A percentile compares a stretch with the other conserved stretches of the same genome.
Evolutionary conservation across 139 green algal species (phyloP).

Genomic region (Trebouxia sp.): DNA sequence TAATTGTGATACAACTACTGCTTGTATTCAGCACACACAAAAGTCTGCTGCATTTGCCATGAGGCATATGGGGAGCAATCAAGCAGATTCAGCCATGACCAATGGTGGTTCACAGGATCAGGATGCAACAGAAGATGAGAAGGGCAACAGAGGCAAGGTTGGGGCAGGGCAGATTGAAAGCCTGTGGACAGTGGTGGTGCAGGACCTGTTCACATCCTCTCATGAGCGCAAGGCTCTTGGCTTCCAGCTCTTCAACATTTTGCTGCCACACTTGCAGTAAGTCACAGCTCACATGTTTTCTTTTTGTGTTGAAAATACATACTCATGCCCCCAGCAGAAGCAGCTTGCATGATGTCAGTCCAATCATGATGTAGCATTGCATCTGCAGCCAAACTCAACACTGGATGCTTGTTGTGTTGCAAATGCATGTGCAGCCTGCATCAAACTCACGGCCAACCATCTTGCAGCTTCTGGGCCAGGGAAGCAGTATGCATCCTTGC

Average conservation of each 20-base stretch:
- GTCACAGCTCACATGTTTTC: background rate
- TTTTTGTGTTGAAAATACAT: background rate
- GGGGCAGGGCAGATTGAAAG: conserved; percentile 42
- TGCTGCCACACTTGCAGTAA: conserved; percentile 58
- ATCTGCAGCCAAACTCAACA: background rate
- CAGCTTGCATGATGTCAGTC: background rate
- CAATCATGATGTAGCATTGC: background rate
- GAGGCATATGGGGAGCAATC: too few species aligned
- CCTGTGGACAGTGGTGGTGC: conserved; percentile 62
- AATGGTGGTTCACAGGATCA: too few species aligned
- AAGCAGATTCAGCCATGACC: too few species aligned
- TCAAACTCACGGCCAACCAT: background rate
- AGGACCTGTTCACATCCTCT: conserved; percentile 54
- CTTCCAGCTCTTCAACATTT: conserved; percentile 69
- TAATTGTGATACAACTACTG: background rate
- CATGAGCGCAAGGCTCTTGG: conserved; percentile 77
- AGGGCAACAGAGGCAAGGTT: background rate
- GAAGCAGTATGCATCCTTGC: background rate
- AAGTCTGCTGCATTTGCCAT: too few species aligned
- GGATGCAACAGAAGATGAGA: background rate
- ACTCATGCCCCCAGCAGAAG: background rate
- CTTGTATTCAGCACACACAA: too few species aligned
- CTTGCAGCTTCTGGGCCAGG: background rate
- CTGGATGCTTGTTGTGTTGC: background rate
- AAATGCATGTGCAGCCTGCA: background rate